Evolutionary conservation across 2,329 filamentous ascomycete species (phyloP), one percentile per base, ranked within the genome.

Genomic region (Lecanicillium sp.): DNA sequence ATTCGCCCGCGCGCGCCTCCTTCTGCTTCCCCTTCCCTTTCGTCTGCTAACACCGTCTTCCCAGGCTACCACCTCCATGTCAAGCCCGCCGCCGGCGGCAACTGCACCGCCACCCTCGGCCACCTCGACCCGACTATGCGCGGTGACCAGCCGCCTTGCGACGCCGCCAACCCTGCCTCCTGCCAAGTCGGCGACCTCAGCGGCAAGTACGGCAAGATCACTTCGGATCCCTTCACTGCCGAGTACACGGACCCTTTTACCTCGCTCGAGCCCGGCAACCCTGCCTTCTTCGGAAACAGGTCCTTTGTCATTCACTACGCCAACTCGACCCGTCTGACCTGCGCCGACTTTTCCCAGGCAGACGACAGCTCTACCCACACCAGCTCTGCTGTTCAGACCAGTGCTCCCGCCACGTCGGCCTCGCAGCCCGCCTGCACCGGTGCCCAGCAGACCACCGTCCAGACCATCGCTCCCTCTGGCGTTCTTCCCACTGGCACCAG

Each of bases 101-200:
- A 89, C 74, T 91, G 87, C 72, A 84, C 78, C 43, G 64, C 65
- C 4, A 83, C 87, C 1, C 70, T 78, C 4, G 78, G 71, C 2
- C 87, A 91, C 59, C 75, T 89, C 11, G 85, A 90, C 59, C 86
- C 87, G 15, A 87, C 75, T 62, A 61, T 72, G 42, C 82, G 84
- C 43, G 80, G 79, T 53, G 79, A 88, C 59, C 66, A 65, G 2
- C 70, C 81, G 4, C 57, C 74, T 5, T 91, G 87, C 67, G 72
- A 88, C 58, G 30, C 67, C 10, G 56, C 61, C 9, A 60, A 68
- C 6, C 83, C 83, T 7, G 65, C 77, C 52, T 81, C 78, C 9
- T 93, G 87, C 69, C 80, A 91, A 66, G 79, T 87, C 10, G 87
- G 87, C 54, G 87, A 91, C 62, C 71, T 90, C 48, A 78, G 79